Evolutionary conservation across 139 green algal species (phyloP), one percentile per base, ranked within the genome.

Genomic region (Ulvella scutata): DNA sequence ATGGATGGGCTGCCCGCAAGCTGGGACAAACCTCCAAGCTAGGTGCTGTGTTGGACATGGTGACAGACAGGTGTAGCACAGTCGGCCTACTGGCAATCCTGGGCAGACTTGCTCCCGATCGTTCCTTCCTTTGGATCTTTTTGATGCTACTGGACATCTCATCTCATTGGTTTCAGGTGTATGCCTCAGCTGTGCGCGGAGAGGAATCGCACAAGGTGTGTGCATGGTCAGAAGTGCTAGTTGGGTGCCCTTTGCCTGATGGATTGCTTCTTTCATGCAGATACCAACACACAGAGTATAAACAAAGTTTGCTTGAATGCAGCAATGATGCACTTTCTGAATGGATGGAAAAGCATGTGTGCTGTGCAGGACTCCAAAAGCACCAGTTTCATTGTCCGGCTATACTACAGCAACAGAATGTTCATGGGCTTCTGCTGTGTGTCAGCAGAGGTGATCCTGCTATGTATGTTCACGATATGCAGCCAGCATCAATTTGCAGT

Each of bases 381-480:
- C 38, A 10, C 39, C 29, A 88, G 79, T 43, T 88, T 77, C 78
- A 77, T 98, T n/a, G 84, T 98, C 31, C 83, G 90, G 3, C 76
- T 84, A 29, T 98, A 98, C 83, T 98, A 98, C 84, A 62, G 43
- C 36, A 80, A 91, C 77, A 86, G 94, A 36, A 67, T 96, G 4
- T 98, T 98, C 83, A 98, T 98, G 94, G 94, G 90, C 73, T 92
- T 91, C 74, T 98, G 94, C 87, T 97, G 92, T 81, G 74, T 96
- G 1, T 93, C 51, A 67, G 51, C 51, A 10, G 51, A 67, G 33
- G 51, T 67, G 13, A 31, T 23, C 9, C 33, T 67, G 9, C 51
- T 67, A 23, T 67, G 51, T 29, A 67, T 67, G 6, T 67, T 67
- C 17, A 31, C 51, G 9, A 67, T 29, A 26, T 67, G 51, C 20